These are phyloP conservation scores for Ceratocystis albifundus DNA, from an alignment of 2,329 filamentous ascomycete genomes.

Conservation along the genomic window DNA sequence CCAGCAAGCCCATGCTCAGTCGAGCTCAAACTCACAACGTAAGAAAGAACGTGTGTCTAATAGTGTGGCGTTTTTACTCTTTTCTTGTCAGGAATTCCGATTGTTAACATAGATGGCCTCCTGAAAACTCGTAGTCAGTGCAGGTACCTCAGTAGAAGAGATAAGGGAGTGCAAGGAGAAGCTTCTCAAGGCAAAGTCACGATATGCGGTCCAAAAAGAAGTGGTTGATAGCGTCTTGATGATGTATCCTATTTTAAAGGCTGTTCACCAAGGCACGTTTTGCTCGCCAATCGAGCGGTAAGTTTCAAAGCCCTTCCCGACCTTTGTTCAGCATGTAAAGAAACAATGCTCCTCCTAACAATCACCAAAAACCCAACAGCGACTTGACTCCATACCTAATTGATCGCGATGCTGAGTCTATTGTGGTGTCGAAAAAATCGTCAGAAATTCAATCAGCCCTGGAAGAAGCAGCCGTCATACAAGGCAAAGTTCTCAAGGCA, in stretches of 20 bases:
- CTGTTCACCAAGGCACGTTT: slow-evolving; percentile 57
- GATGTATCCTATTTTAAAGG: slow-evolving; percentile 64
- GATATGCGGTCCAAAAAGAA: slow-evolving; percentile 57
- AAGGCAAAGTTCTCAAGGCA: slow-evolving; percentile 46
- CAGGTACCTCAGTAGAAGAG: slow-evolving; percentile 38
- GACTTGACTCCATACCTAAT: slow-evolving; percentile 56
- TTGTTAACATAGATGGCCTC: background rate
- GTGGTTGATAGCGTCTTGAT: slow-evolving; percentile 58
- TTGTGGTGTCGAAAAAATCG: slow-evolving; percentile 49
- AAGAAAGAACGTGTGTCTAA: slow-evolving; percentile 10
- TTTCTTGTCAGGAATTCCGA: no score
- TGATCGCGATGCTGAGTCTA: slow-evolving; percentile 55
- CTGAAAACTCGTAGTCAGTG: slow-evolving; percentile 13
- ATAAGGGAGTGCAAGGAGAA: slow-evolving; percentile 50
- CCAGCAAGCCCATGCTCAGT: slow-evolving; percentile 23
- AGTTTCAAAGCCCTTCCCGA: slow-evolving; percentile 19
- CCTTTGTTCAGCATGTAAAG: background rate
- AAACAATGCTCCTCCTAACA: background rate
- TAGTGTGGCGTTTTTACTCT: background rate
- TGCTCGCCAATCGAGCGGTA: slow-evolving; percentile 59
- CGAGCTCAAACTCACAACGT: slow-evolving; percentile 11
- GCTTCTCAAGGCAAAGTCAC: slow-evolving; percentile 57
- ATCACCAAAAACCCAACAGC: slow-evolving; percentile 35
- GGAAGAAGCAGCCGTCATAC: slow-evolving; percentile 43
- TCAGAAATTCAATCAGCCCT: slow-evolving; percentile 41